Base-by-base conservation (phyloP, 305 asterid species). In the Ilex paraguariensis region DNA sequence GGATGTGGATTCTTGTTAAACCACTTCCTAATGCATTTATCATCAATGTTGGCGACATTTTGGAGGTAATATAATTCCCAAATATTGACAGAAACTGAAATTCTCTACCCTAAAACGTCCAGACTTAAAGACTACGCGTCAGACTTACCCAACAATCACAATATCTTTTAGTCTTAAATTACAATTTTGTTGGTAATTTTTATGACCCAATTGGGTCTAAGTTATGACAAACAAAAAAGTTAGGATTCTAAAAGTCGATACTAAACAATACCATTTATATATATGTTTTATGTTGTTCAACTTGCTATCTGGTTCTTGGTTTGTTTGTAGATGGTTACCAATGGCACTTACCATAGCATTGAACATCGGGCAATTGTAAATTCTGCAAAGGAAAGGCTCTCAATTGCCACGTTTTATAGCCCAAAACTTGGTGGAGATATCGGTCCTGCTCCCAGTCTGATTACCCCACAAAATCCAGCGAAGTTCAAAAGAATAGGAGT, bases 391-490 rank as follows among this genome's bases (percentile, higher is more conserved):
- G 56, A 52, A 13, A 52, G 56, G 28, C 28, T 52, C 15, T 52
- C 56, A 13, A 13, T 52, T 13, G 56, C 56, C 15, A 52, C 56
- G 13, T 52, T 52, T 16, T 52, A 52, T 13, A 52, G 16, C 28
- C 28, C 56, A 33, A 32, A 58, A 12, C 13, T 31, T 4, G 63
- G 64, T 1, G 68, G 42, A 2, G 58, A 63, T 42, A 1, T 71
- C 3, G 77, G 81, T 33, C 81, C 81, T 17, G 63, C 69, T 13
- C 70, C 74, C 16, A 66, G 70, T 14, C 72, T 77, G 10, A 50
- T 72, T 15, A 69, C 63, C 56, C 60, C 66, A 4, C n/a, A 62
- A 40, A 61, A 44, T 39, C 78, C 78, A 31, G 65, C 78, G 17
- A 63, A 67, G 7, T 75, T 75, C 42, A 49, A 48, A 54, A 60